Conservation (phyloP, 148 eudicot genomes). For the Chenopodium berlandieri region DNA sequence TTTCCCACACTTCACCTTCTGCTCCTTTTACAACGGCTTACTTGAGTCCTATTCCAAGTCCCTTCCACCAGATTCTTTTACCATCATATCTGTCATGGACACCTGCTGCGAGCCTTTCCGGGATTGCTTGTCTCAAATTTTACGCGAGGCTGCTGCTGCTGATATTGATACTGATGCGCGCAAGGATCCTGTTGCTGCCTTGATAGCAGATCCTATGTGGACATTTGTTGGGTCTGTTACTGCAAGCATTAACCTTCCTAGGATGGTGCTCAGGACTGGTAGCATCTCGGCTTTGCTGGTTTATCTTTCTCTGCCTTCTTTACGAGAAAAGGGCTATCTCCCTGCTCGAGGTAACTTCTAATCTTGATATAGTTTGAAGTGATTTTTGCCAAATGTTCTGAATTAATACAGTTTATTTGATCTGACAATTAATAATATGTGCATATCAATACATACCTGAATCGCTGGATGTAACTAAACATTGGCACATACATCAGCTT, state of each 20-base stretch:
- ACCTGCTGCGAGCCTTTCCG: conserved; percentile 28
- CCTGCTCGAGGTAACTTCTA: conserved; percentile 31
- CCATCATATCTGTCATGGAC: conserved; percentile 11
- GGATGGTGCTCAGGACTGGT: conserved; percentile 33
- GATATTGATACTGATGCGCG: too few relatives aligned
- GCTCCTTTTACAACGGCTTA: conserved; percentile 17
- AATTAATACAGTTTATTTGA: too few relatives aligned
- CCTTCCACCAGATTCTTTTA: conserved; percentile 3
- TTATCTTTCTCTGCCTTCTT: conserved; percentile 24
- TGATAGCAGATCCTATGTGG: conserved; percentile 36
- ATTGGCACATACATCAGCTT: too few relatives aligned
- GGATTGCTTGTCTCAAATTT: conserved; percentile 23
- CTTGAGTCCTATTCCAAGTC: not conserved
- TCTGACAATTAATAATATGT: too few relatives aligned
- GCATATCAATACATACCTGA: too few relatives aligned
- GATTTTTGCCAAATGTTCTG: too few relatives aligned
- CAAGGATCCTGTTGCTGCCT: conserved; percentile 26
- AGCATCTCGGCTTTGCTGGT: conserved; percentile 29
- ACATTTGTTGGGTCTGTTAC: conserved; percentile 22
- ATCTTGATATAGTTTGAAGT: not conserved
- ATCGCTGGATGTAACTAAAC: too few relatives aligned
- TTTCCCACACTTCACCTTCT: conserved; percentile 41
- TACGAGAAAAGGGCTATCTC: conserved; percentile 36
- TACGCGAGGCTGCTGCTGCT: not conserved
- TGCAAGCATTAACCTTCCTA: conserved; percentile 30